These are phyloP conservation scores for Mucor circinelloides DNA, from an alignment of 371 early-diverging fungal genomes.

Conservation along the genomic window DNA sequence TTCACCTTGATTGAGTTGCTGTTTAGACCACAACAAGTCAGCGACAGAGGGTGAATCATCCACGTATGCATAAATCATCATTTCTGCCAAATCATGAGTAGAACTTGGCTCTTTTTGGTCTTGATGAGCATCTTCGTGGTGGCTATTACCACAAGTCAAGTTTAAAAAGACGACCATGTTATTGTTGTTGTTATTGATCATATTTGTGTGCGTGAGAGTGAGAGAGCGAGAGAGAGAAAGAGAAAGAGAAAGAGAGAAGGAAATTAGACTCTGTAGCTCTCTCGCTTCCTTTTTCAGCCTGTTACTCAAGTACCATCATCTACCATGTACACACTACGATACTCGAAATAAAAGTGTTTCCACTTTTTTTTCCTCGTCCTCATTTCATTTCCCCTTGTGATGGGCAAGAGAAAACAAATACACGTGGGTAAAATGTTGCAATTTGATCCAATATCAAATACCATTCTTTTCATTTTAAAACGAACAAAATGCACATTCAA, in stretches of 20 bases:
- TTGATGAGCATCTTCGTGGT: neutral
- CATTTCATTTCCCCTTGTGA: neutral
- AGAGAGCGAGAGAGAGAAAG: neutral
- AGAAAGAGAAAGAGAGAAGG: neutral
- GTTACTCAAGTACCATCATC: neutral
- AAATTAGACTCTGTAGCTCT: neutral
- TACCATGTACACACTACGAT: neutral
- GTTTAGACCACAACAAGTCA: constrained; percentile 27
- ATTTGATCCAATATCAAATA: constrained; percentile 9
- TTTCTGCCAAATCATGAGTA: constrained; percentile 29
- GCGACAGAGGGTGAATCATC: constrained; percentile 21
- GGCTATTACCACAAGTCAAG: constrained; percentile 7
- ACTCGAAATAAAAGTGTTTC: neutral
- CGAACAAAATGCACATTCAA: constrained; percentile 6
- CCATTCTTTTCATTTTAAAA: constrained; percentile 15
- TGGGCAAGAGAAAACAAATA: neutral
- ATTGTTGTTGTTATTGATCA: neutral
- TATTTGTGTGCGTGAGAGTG: neutral
- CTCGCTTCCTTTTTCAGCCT: neutral
- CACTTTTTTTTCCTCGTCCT: neutral
- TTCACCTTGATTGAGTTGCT: constrained; percentile 19
- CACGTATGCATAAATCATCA: constrained; percentile 25
- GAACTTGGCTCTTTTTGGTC: constrained; percentile 10
- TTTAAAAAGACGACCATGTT: neutral
- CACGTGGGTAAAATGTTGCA: constrained; percentile 7